These are phyloP conservation scores for Macrotyloma uniflorum DNA, from an alignment of 306 rosid species.

Conservation along the genomic window DNA sequence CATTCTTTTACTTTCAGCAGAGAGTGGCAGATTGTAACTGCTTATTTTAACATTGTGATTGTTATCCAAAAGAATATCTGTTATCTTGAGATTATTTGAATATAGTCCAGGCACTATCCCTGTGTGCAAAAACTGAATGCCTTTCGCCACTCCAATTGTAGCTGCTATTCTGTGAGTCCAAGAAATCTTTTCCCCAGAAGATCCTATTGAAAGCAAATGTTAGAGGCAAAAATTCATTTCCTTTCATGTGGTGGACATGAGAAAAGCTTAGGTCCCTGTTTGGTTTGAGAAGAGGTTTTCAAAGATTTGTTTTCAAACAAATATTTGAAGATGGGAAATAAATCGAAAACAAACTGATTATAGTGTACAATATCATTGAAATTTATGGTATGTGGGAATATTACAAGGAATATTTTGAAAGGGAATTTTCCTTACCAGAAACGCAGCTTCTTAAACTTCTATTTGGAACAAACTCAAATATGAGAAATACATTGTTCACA, in stretches of 20 bases:
- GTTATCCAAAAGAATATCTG: constrained; percentile 74
- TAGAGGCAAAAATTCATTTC: constrained; percentile 1
- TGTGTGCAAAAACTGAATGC: constrained; percentile 92
- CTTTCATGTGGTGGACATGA: constrained; percentile 3
- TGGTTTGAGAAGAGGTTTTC: not conserved
- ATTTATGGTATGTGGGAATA: not conserved
- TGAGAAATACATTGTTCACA: constrained; percentile 62
- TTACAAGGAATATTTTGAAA: constrained; percentile 14
- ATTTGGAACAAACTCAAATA: constrained; percentile 77
- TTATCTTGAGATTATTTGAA: constrained; percentile 79
- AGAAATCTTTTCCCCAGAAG: constrained; percentile 59
- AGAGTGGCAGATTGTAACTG: constrained; percentile 70
- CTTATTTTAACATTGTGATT: constrained; percentile 77
- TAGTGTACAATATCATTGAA: not conserved
- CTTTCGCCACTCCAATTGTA: constrained; percentile 83
- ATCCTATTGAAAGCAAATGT: constrained; percentile 55
- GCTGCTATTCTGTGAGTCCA: constrained; percentile 90
- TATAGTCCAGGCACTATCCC: constrained; percentile 91
- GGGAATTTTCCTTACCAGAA: constrained; percentile 62
- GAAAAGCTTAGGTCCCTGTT: not conserved
- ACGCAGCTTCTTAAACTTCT: constrained; percentile 64
- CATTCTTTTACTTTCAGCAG: constrained; percentile 58
- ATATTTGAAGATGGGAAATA: not conserved
- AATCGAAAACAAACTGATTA: not conserved
- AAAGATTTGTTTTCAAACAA: not conserved